Conservation (phyloP, 768 basidiomycete genomes). For the Lactarius quietus region DNA sequence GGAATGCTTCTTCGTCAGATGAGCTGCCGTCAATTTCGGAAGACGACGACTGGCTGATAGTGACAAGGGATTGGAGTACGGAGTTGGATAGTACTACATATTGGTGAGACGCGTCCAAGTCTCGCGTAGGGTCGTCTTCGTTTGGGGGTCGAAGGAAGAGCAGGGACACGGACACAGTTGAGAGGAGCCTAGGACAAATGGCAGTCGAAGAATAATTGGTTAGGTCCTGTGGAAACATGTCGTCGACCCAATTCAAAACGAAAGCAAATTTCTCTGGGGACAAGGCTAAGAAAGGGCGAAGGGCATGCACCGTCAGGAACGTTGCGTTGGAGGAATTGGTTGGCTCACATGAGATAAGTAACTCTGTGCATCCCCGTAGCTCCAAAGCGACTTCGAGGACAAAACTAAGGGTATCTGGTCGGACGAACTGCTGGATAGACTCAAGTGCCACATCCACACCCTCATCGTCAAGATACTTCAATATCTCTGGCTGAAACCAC, state of each 20-base stretch:
- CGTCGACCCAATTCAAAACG: constrained; percentile 15
- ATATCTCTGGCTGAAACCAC: constrained; percentile 12
- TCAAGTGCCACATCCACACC: constrained; percentile 8
- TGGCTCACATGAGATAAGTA: constrained; percentile 19
- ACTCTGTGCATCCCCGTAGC: constrained; percentile 12
- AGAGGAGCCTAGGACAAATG: constrained; percentile 7
- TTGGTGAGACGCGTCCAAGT: constrained; percentile 11
- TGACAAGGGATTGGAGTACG: constrained; percentile 2
- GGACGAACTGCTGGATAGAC: constrained; percentile 9
- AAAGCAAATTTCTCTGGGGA: constrained; percentile 9
- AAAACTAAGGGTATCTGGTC: constrained; percentile 6
- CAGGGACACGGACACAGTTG: constrained; percentile 14
- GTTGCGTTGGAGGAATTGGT: neutral
- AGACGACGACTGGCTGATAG: neutral
- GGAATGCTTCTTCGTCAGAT: neutral
- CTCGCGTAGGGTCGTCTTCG: neutral
- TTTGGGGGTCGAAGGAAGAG: constrained; percentile 9
- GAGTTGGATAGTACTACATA: constrained; percentile 7
- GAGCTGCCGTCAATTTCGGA: neutral
- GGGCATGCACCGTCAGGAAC: neutral
- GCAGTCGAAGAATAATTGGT: constrained; percentile 4
- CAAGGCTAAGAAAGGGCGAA: constrained; percentile 1
- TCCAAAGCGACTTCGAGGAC: constrained; percentile 13
- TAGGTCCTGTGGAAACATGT: constrained; percentile 9
- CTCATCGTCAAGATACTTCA: constrained; percentile 11